phyloP scores from a whole-genome alignment of 2,329 filamentous ascomycete genomes.

The Tympanopsis confertula region DNA sequence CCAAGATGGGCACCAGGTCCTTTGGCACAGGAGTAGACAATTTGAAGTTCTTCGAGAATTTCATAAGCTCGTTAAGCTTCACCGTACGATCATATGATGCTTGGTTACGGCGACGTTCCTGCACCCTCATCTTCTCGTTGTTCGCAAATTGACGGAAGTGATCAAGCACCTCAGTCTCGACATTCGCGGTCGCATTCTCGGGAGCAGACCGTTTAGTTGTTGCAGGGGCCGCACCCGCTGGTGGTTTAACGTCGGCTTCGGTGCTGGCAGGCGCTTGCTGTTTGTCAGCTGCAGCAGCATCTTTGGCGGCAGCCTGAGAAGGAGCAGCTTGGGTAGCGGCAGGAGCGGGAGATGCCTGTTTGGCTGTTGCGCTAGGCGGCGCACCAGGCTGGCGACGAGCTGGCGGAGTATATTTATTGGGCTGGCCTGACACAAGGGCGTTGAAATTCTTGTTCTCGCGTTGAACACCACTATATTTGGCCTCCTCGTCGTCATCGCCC shows the following conservation, averaged over 20 bases:
- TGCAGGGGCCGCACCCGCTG: constrained; percentile 9
- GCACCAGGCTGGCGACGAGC: constrained; percentile 46
- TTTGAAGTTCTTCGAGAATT: constrained; percentile 60
- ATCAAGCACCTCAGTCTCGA: constrained; percentile 7
- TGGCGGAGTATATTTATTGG: constrained; percentile 54
- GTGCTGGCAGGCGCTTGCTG: neutral
- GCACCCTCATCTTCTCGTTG: constrained; percentile 9
- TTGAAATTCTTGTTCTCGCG: constrained; percentile 58
- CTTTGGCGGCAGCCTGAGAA: neutral
- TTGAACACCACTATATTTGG: constrained; percentile 57
- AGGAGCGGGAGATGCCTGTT: constrained; percentile 20
- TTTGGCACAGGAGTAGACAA: constrained; percentile 54
- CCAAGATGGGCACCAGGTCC: constrained; percentile 56
- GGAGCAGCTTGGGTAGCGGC: constrained; percentile 40
- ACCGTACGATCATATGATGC: constrained; percentile 42
- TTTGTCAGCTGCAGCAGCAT: neutral
- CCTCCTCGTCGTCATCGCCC: constrained; percentile 53
- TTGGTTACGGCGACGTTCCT: constrained; percentile 5
- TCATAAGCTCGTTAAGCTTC: constrained; percentile 58
- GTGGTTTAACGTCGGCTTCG: constrained; percentile 11
- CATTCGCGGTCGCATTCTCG: constrained; percentile 1
- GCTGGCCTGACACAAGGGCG: constrained; percentile 45
- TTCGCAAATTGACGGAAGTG: constrained; percentile 12
- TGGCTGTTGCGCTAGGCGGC: constrained; percentile 28
- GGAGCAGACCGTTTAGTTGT: constrained; percentile 5